Conservation (phyloP, 2,329 filamentous ascomycete genomes). For the Dothideomycetes sp. region DNA sequence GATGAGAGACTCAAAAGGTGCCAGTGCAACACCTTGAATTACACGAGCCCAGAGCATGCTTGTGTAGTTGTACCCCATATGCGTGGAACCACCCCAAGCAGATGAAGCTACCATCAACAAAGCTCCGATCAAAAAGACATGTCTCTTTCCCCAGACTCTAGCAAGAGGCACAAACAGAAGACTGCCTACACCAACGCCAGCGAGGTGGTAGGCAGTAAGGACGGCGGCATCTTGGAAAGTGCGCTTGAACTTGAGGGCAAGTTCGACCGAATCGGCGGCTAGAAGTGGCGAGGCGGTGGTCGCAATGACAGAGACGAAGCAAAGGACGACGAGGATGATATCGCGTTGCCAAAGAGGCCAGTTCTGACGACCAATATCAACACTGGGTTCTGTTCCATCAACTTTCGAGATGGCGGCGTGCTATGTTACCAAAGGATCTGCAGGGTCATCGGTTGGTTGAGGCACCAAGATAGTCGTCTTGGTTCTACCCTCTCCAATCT, state of each 20-base stretch:
- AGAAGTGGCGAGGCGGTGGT: constrained; percentile 78
- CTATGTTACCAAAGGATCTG: constrained; percentile 63
- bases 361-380: constrained; percentile 46
- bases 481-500: constrained; percentile 15
- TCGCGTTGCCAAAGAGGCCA: constrained; percentile 87
- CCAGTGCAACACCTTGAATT: constrained; percentile 76
- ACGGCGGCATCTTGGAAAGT: constrained; percentile 69
- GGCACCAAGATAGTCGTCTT: constrained; percentile 60
- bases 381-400: constrained; percentile 10
- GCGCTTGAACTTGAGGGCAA: constrained; percentile 56
- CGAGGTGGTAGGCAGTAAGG: constrained; percentile 77
- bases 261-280: constrained; percentile 74
- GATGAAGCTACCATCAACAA: constrained; percentile 64
- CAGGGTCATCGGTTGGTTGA: constrained; percentile 82
- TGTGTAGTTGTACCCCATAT: constrained; percentile 50
- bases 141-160: constrained; percentile 85
- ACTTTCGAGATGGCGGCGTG: constrained; percentile 19
- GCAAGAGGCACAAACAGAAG: constrained; percentile 81
- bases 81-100: constrained; percentile 65
- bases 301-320: constrained; percentile 70
- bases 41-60: constrained; percentile 70
- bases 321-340: constrained; percentile 68
- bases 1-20: constrained; percentile 82
- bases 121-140: constrained; percentile 72
- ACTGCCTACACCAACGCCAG: constrained; percentile 71